A percentile compares a stretch with the other conserved stretches of the same genome.
phyloP scores from a whole-genome alignment of 441 rosid species.

The Raphanus hybrid region DNA sequence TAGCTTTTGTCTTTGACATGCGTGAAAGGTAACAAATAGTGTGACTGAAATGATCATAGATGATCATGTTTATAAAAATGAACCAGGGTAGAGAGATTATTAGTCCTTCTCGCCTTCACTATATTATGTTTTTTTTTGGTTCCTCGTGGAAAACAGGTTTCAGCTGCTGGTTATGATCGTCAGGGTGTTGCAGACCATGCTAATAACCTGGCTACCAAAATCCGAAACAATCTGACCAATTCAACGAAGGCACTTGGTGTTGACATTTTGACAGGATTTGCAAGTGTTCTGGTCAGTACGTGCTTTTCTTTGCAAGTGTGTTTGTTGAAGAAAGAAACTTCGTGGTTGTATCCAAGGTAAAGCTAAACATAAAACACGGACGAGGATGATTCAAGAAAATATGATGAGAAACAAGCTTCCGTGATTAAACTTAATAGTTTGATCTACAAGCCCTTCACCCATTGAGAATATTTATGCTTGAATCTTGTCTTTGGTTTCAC shows the following conservation, averaged over 20 bases:
- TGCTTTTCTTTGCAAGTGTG: not conserved
- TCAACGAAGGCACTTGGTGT: constrained; percentile 95
- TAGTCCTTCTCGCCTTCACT: not conserved
- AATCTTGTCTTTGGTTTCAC: constrained; percentile 33
- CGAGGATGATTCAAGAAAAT: not conserved
- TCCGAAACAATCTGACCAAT: constrained; percentile 86
- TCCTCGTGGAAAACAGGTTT: constrained; percentile 53
- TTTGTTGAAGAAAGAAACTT: no score
- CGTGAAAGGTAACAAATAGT: no score
- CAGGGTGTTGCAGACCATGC: constrained; percentile 98
- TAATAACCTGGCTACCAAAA: constrained; percentile 84
- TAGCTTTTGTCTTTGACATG: not conserved
- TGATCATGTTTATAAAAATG: not conserved
- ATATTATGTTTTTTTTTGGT: not conserved
- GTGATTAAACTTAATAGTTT: not conserved
- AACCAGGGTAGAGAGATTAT: no score
- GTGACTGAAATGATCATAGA: not conserved
- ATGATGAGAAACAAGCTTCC: constrained; percentile 21
- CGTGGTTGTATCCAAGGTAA: no score
- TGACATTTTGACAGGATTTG: constrained; percentile 91
- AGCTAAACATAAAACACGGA: not conserved
- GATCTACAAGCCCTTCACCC: not conserved
- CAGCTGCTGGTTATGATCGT: constrained; percentile 90
- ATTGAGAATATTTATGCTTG: constrained; percentile 17
- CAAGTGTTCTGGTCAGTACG: constrained; percentile 74